Percentiles rank a stretch among this genome's conserved stretches.
Conservation (phyloP, 805 yeast species). For the Ogataea methylovora region DNA sequence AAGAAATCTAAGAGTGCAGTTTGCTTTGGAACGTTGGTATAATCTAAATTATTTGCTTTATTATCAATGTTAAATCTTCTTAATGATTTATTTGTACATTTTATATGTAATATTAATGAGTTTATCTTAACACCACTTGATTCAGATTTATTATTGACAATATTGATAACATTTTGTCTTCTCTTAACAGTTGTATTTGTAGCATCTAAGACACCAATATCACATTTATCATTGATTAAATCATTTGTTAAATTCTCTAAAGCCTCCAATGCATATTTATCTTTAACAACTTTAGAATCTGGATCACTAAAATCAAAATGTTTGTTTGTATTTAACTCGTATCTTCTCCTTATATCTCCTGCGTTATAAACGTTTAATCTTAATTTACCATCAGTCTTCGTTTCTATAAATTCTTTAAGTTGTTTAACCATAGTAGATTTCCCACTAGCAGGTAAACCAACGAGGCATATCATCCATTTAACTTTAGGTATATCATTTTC, state of each 20-base stretch:
- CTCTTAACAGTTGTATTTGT: constrained; percentile 59
- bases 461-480: constrained; percentile 33
- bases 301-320: constrained; percentile 40
- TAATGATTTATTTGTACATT: constrained; percentile 44
- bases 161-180: constrained; percentile 45
- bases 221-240: constrained; percentile 68
- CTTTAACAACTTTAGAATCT: constrained; percentile 54
- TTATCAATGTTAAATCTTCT: constrained; percentile 55
- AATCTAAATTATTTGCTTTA: constrained; percentile 58
- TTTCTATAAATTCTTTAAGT: constrained; percentile 15
- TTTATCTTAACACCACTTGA: constrained; percentile 31
- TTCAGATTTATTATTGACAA: constrained; percentile 47
- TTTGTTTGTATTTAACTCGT: constrained; percentile 16
- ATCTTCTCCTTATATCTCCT: constrained; percentile 41
- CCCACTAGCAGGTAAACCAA: constrained; percentile 93
- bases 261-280: constrained; percentile 93
- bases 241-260: constrained; percentile 69
- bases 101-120: constrained; percentile 51
- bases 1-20: constrained; percentile 53
- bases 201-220: constrained; percentile 86
- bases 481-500: not conserved
- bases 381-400: constrained; percentile 8
- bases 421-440: constrained; percentile 46
- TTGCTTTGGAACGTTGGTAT: constrained; percentile 42
- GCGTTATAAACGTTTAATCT: constrained; percentile 37